Evolutionary conservation across 495 filamentous ascomycete genomes (phyloP).

Genomic region (Podospora pseudocomata): DNA sequence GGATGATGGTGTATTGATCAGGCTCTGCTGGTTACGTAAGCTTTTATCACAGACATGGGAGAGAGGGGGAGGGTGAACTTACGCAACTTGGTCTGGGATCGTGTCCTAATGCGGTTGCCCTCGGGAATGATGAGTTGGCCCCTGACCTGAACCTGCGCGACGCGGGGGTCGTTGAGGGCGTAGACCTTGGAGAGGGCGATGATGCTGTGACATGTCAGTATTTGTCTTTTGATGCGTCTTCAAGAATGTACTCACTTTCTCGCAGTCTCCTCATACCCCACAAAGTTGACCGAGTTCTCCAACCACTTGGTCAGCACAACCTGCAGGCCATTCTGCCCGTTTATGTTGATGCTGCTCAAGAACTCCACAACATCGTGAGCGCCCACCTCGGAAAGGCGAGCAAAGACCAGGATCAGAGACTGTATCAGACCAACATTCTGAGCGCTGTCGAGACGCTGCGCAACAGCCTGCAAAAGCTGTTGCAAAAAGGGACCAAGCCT

Average conservation of each 20-base stretch:
- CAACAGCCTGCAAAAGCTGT: constrained; percentile 87
- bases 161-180: constrained; percentile 75
- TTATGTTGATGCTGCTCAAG: constrained; percentile 75
- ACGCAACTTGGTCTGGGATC: constrained; percentile 77
- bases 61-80: constrained; percentile 19
- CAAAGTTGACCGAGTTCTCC: constrained; percentile 92
- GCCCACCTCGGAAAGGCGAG: constrained; percentile 76
- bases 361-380: constrained; percentile 91
- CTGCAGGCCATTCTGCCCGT: constrained; percentile 69
- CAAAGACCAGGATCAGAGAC: constrained; percentile 92
- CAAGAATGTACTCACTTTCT: constrained; percentile 66
- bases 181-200: constrained; percentile 89
- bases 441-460: constrained; percentile 76
- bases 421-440: constrained; percentile 79
- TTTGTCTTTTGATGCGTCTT: background rate
- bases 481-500: constrained; percentile 83
- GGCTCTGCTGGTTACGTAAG: constrained; percentile 53
- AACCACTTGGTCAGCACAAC: constrained; percentile 93
- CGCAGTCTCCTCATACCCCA: constrained; percentile 92
- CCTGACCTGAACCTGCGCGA: constrained; percentile 76
- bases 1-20: constrained; percentile 82
- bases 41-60: background rate
- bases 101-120: constrained; percentile 84
- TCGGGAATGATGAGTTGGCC: constrained; percentile 83
- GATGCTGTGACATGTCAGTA: constrained; percentile 56